Base-by-base conservation (phyloP, 352 stramenopile genomes). In the Pythium apleroticum region DNA sequence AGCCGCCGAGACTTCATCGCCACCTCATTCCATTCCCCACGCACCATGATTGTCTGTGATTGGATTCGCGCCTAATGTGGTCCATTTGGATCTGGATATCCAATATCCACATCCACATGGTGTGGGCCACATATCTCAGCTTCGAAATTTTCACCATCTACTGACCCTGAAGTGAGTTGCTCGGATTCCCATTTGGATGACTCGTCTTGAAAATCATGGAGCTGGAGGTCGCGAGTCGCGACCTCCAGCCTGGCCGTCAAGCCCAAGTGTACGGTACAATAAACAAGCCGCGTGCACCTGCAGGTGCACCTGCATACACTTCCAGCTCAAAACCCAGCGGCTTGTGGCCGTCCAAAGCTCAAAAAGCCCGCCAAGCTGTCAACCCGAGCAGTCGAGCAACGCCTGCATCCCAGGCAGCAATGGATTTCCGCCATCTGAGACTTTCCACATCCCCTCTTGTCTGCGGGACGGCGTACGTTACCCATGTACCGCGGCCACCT, bases 141-240 rank as follows among this genome's bases (percentile, higher is more conserved):
- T 50, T 50, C 43, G 43, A 50, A 50, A 50, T 28, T 50, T 50
- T 50, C 22, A 41, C 35, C 35, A 41, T 28, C 43, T 28, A 48
- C 39, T 48, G 39, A 48, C 24, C 39, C 0, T 12, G 43, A 50
- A 50, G 43, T 50, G 43, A 30, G 7, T 46, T 46, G 39, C 19
- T 11, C 17, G 39, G 39, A 50, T 30, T 28, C 43, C 19, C 19
- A 19, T 20, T n/a, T 19, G 11, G 35, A 17, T 33, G 30, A 33
- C 30, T 33, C 30, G 30, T 33, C 35, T 41, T 4, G 35, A 19
- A 41, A 41, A 41, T 41, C 35, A 41, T 10, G 35, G 35, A 33
- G 10, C 30, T 5, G 5, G 10, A 33, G 30, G 30, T 33, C 30
- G 1, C 10, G 30, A 9, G 30, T 33, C 5, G 30, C 30, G 10